Conservation (phyloP, 2,329 filamentous ascomycete genomes). For the Diaporthe capsici region DNA sequence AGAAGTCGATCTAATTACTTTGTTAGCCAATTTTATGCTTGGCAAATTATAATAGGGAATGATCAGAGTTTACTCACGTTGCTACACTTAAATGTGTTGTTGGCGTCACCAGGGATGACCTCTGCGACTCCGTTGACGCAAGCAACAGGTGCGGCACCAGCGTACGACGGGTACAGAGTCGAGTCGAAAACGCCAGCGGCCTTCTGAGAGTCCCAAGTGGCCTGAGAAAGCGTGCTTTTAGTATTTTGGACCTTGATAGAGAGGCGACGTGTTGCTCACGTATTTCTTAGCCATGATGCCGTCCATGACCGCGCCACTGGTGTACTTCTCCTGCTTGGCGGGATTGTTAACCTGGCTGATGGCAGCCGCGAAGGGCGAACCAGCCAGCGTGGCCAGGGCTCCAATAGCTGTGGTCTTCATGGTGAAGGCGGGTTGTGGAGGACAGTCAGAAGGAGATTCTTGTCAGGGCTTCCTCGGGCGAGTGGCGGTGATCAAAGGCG, state of each 20-base stretch:
- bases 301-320: constrained; percentile 37
- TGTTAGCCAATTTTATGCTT: background rate
- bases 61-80: constrained; percentile 52
- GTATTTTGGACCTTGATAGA: background rate
- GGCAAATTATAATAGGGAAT: background rate
- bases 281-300: constrained; percentile 36
- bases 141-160: constrained; percentile 39
- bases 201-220: constrained; percentile 30
- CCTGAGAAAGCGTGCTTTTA: background rate
- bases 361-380: constrained; percentile 32
- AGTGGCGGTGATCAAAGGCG: background rate
- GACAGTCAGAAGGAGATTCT: background rate
- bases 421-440: background rate
- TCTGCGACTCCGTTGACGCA: constrained; percentile 60
- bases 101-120: constrained; percentile 59
- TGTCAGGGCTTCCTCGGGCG: constrained; percentile 15
- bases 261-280: background rate
- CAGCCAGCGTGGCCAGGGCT: constrained; percentile 31
- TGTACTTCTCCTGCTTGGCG: constrained; percentile 35
- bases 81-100: constrained; percentile 63
- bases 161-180: constrained; percentile 17
- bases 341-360: constrained; percentile 33
- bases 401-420: constrained; percentile 27
- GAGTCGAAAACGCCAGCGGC: constrained; percentile 21
- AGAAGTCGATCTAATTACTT: constrained; percentile 56